These are phyloP conservation scores for Porodaedalea pini DNA, from an alignment of 1,284 basidiomycete genomes.

Conservation along the genomic window DNA sequence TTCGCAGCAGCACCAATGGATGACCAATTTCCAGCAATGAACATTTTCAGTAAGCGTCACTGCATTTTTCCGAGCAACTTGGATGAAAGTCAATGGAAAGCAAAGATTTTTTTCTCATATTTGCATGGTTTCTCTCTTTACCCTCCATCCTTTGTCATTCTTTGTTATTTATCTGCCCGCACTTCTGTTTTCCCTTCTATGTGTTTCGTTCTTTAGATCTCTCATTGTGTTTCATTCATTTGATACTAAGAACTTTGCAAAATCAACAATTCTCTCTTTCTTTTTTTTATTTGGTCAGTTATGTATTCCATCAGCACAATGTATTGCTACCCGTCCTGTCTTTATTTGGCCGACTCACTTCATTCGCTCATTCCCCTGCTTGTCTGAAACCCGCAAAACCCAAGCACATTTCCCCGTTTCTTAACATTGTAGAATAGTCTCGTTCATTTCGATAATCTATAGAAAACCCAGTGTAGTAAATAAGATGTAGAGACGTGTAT, in stretches of 20 bases:
- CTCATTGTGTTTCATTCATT: not conserved
- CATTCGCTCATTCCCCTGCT: not conserved
- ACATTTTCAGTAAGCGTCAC: not conserved
- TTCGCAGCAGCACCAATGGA: conserved; percentile 17
- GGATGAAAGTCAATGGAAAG: conserved; percentile 6
- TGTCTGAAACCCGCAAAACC: not conserved
- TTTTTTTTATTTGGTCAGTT: not conserved
- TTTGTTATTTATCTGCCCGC: not conserved
- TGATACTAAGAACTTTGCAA: not conserved
- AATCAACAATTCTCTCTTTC: not conserved
- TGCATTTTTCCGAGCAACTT: not conserved
- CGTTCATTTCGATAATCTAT: no score
- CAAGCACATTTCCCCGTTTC: no score
- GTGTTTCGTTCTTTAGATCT: not conserved
- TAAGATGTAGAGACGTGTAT: not conserved
- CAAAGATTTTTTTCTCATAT: not conserved
- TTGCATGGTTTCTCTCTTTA: not conserved
- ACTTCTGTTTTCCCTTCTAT: not conserved
- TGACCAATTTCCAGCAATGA: conserved; percentile 6
- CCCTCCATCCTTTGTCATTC: not conserved
- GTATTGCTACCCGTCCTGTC: not conserved
- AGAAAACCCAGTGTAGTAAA: no score
- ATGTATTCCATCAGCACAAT: not conserved
- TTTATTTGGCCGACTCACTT: not conserved
- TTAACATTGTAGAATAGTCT: no score